Base-by-base conservation (phyloP, 2,329 filamentous ascomycete genomes). In the Apiospora saccharicola region DNA sequence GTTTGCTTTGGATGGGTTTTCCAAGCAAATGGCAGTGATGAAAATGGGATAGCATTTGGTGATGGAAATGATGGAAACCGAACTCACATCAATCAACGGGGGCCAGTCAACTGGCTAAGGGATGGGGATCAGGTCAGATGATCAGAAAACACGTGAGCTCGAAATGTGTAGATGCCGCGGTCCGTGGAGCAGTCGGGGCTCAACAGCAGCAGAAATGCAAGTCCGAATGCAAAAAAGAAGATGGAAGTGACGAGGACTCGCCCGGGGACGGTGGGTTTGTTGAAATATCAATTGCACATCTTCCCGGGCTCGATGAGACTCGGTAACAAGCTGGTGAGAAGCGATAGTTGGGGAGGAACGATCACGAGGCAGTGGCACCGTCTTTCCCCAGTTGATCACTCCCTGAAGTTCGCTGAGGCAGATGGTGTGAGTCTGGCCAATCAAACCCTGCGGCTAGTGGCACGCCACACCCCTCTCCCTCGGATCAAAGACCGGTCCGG, bases 331-430 rank as follows among this genome's bases (percentile, higher is more conserved):
- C 44, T 69, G 67, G 67, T 34, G 44, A 69, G 67, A 49, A 69
- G 67, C 67, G 67, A 69, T 69, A 49, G 67, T 69, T 69, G 67
- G 67, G 47, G 47, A 69, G 67, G 67, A 69, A 69, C 67, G 67
- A 69, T 69, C 67, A 69, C 67, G 67, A 69, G 67, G 67, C 67
- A 69, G 67, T 47, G 67, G 67, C 67, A 69, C 67, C 44, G 67
- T 69, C 67, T 37, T 69, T 69, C 67, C 67, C 67, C 67, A 69
- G 67, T 69, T 69, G 67, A 69, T 69, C 67, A 69, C 67, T 69
- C 57, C 57, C 57, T 64, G 57, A 64, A 64, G 57, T 64, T 64
- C 30, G 44, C 67, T 49, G 67, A 69, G 67, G 67, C 67, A 46
- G 67, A 47, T 47, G 67, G 67, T 46, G 67, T 47, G 43, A 68